phyloP scores from a whole-genome alignment of 495 filamentous ascomycete genomes.

The Xylaria bambusicola region DNA sequence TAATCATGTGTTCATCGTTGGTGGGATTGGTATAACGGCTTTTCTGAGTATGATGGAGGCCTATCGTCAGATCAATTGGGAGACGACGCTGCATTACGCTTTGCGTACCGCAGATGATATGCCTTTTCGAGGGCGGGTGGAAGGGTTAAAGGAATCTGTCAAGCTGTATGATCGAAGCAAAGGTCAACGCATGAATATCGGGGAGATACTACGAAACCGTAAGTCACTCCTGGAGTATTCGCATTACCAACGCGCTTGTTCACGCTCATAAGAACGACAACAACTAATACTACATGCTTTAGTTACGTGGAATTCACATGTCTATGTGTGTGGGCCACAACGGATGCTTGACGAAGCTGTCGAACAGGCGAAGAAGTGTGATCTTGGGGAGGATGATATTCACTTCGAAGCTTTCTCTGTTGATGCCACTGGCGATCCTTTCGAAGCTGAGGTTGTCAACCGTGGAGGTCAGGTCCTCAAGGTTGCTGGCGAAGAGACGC shows the following conservation, averaged over 20 bases:
- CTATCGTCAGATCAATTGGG: constrained; percentile 45
- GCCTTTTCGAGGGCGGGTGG: constrained; percentile 46
- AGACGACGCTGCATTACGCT: constrained; percentile 49
- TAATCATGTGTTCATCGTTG: constrained; percentile 55
- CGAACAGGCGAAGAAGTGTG: constrained; percentile 34
- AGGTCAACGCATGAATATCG: constrained; percentile 51
- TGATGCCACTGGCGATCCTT: constrained; percentile 55
- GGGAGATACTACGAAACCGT: constrained; percentile 35
- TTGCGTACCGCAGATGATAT: constrained; percentile 46
- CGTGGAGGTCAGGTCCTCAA: constrained; percentile 27
- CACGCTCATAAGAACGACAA: not conserved
- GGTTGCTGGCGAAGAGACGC: constrained; percentile 45
- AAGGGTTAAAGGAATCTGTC: constrained; percentile 34
- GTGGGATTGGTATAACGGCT: constrained; percentile 56
- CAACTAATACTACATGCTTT: not conserved
- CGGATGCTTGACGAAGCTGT: constrained; percentile 52
- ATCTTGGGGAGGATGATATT: constrained; percentile 46
- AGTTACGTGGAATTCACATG: constrained; percentile 48
- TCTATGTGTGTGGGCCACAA: constrained; percentile 58
- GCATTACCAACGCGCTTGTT: not conserved
- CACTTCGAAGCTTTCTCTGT: constrained; percentile 60
- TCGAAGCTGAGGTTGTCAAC: constrained; percentile 51
- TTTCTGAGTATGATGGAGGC: constrained; percentile 42
- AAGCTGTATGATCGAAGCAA: constrained; percentile 48
- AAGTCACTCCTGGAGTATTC: not conserved